Evolutionary conservation across 257 asterid genomes (phyloP).

Genomic region (Solanum gandarillasii): DNA sequence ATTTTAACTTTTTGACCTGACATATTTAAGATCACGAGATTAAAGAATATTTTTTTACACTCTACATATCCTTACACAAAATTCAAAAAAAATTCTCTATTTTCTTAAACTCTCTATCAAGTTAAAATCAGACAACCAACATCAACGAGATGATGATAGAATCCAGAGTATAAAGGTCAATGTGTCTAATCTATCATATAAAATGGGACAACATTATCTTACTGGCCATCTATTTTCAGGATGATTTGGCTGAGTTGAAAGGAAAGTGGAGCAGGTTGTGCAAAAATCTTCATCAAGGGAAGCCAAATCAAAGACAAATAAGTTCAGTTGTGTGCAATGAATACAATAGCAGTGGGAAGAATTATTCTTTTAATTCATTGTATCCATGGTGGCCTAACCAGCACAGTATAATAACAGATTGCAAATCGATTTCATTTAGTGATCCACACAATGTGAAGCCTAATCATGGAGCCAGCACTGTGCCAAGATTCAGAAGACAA

Average conservation of each 20-base stretch:
- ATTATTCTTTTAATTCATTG: slow-evolving; percentile 14
- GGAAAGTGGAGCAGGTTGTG: slow-evolving; percentile 65
- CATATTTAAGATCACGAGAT: too few species aligned
- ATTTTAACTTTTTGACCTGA: too few species aligned
- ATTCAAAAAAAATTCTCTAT: too few species aligned
- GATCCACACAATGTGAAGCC: slow-evolving; percentile 26
- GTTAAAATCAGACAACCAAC: too few species aligned
- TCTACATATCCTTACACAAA: too few species aligned
- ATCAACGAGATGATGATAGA: neutral
- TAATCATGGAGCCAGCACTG: slow-evolving; percentile 18
- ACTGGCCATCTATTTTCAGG: slow-evolving; percentile 20
- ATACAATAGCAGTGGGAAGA: slow-evolving; percentile 25
- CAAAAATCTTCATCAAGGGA: slow-evolving; percentile 44
- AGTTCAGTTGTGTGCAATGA: slow-evolving; percentile 17
- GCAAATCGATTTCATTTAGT: slow-evolving; percentile 40
- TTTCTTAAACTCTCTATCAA: neutral
- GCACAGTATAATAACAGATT: slow-evolving; percentile 21
- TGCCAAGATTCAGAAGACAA: slow-evolving; percentile 68
- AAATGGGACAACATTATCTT: neutral
- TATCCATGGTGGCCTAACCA: slow-evolving; percentile 34
- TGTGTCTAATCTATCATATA: neutral
- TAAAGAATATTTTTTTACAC: too few species aligned
- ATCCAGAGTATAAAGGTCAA: neutral
- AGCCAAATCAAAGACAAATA: slow-evolving; percentile 13
- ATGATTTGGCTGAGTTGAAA: slow-evolving; percentile 42